Evolutionary conservation across 2,329 filamentous ascomycete genomes (phyloP).

Genomic region (Cladobotryum protrusum): DNA sequence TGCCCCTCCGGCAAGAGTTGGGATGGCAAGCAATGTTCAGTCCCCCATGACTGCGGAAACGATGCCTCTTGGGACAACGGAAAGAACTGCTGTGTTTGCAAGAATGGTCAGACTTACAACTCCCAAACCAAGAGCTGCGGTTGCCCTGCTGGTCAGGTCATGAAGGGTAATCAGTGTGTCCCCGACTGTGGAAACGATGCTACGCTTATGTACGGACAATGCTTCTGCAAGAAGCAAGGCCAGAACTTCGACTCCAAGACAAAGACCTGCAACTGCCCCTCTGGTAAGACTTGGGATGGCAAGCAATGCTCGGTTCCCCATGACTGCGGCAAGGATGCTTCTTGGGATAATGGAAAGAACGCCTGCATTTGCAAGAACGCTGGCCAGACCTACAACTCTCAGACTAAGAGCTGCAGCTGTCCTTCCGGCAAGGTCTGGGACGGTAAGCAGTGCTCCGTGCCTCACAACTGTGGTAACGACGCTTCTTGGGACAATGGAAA

Average conservation of each 20-base stretch:
- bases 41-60: conserved; percentile 4
- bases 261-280: conserved; percentile 8
- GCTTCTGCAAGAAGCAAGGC: conserved; percentile 12
- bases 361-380: conserved; percentile 8
- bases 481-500: background rate
- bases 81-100: conserved; percentile 7
- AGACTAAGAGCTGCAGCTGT: conserved; percentile 7
- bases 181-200: conserved; percentile 10
- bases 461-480: conserved; percentile 8
- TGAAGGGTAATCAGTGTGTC: conserved; percentile 3
- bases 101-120: conserved; percentile 8
- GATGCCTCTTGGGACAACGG: conserved; percentile 2
- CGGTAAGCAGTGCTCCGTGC: background rate
- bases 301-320: background rate
- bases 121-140: conserved; percentile 4
- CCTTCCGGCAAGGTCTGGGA: conserved; percentile 1
- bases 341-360: conserved; percentile 1
- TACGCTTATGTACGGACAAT: background rate
- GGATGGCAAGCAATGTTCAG: background rate
- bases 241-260: conserved; percentile 1
- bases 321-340: conserved; percentile 10
- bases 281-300: background rate
- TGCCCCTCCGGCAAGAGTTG: conserved; percentile 3
- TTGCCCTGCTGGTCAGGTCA: conserved; percentile 3
- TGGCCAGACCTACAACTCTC: conserved; percentile 2